Conservation (phyloP, 2,329 filamentous ascomycete genomes). For the Penicillium sp. region DNA sequence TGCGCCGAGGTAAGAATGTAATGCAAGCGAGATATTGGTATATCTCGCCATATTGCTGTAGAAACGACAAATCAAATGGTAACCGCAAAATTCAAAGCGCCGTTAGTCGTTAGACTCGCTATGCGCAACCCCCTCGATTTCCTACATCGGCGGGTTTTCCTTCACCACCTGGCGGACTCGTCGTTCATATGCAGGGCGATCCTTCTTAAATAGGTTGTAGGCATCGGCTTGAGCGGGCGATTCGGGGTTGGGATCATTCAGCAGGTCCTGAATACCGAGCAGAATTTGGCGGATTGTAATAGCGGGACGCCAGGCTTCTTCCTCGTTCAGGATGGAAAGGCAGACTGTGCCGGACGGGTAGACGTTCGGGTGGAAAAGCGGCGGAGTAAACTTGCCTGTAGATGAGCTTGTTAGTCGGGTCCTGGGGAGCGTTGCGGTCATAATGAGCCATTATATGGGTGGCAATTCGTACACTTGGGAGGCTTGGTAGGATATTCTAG, state of each 20-base stretch:
- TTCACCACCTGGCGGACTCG: slow-evolving; percentile 83
- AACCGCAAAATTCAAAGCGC: not conserved
- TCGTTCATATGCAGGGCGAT: slow-evolving; percentile 81
- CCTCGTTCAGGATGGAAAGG: slow-evolving; percentile 94
- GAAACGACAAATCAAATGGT: not conserved
- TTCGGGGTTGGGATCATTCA: slow-evolving; percentile 95
- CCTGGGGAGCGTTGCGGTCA: not conserved
- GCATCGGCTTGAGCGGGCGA: slow-evolving; percentile 96
- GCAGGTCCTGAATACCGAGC: slow-evolving; percentile 89
- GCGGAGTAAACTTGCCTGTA: slow-evolving; percentile 90
- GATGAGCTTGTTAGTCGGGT: not conserved
- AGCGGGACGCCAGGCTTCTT: slow-evolving; percentile 97
- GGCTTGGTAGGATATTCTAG: slow-evolving; percentile 97
- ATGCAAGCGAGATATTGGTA: slow-evolving; percentile 15
- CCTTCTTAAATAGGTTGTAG: slow-evolving; percentile 95
- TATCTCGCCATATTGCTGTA: not conserved
- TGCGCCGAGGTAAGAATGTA: slow-evolving; percentile 12
- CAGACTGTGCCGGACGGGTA: slow-evolving; percentile 98
- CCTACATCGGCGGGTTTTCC: slow-evolving; percentile 77
- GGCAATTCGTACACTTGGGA: slow-evolving; percentile 79
- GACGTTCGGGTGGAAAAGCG: slow-evolving; percentile 97
- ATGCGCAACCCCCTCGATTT: slow-evolving; percentile 1
- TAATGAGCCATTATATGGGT: not conserved
- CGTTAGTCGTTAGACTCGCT: not conserved
- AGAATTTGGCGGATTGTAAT: slow-evolving; percentile 99